Percentiles rank a stretch among this genome's conserved stretches.
These are phyloP conservation scores for Ceratocystis lukuohia DNA, from an alignment of 2,329 filamentous ascomycete species.

Conservation along the genomic window DNA sequence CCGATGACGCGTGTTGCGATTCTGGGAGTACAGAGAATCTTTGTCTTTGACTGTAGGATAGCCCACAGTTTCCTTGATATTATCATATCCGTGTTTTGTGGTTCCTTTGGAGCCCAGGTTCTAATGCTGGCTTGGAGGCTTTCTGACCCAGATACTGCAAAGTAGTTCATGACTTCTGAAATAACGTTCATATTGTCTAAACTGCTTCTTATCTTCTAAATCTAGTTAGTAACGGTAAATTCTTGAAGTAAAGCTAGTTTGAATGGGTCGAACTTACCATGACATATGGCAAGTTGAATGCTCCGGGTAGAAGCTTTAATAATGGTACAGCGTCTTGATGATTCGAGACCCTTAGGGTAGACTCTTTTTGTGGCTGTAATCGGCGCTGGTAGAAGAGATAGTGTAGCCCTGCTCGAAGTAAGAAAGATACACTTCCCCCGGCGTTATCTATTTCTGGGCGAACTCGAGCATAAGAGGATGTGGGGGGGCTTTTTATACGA, in stretches of 20 bases:
- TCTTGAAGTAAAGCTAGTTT: background rate
- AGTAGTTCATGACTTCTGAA: conserved; percentile 18
- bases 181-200: conserved; percentile 16
- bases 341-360: conserved; percentile 20
- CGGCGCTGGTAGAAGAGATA: conserved; percentile 10
- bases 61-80: conserved; percentile 16
- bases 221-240: background rate
- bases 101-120: background rate
- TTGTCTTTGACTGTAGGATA: conserved; percentile 17
- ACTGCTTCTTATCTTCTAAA: conserved; percentile 13
- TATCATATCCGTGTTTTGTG: background rate
- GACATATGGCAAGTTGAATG: conserved; percentile 16
- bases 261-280: conserved; percentile 8
- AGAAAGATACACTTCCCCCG: background rate
- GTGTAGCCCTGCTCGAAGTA: conserved; percentile 7
- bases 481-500: background rate
- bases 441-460: background rate
- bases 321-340: conserved; percentile 10
- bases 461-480: conserved; percentile 1
- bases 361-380: background rate
- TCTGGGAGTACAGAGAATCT: conserved; percentile 1
- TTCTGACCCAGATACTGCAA: conserved; percentile 17
- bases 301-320: conserved; percentile 16
- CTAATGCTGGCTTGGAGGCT: conserved; percentile 14
- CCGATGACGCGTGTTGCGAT: background rate